Base-by-base conservation (phyloP, 345 rosid genomes). In the Kernera saxatilis region DNA sequence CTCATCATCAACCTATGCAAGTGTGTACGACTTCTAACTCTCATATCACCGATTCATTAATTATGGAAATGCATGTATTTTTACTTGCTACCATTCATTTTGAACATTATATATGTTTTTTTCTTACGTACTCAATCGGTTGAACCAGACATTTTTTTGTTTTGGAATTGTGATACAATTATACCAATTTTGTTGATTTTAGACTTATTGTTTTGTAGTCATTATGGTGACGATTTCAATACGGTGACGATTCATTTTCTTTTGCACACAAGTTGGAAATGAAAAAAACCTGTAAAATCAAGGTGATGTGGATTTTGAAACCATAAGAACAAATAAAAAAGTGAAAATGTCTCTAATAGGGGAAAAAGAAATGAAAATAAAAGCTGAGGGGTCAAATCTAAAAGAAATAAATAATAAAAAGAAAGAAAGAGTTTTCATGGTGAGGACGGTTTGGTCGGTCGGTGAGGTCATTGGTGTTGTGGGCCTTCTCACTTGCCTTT, bases 371-470 rank as follows among this genome's bases (percentile, higher is more conserved):
- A 54, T 60, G 62, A 35, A 19, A 63, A 55, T 33, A 53, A 75
- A 61, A 75, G 70, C 5, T 52, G 65, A 69, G 69, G 74, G 79
- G 74, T 69, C 79, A 75, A 75, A 44, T 61, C 70, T 0, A 61
- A 59, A 74, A 60, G 26, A 39, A 67, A 58, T 11, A 58, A 50
- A 55, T 2, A 55, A 21, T 21, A 56, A 22, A 14, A 21, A 14
- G 21, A n/a, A 23, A n/a, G 10, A 35, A 49, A 65, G 4, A 56
- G 55, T 54, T 37, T 74, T 22, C 33, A 32, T 13, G 73, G 1
- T 26, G 66, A 40, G 86, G 93, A 76, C 93, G 96, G 96, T 82
- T 82, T 80, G 96, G 96, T 78, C 93, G 96, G 97, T 83, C 87
- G 66, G 64, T 43, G 64, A n/a, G 69, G 70, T 75, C 65, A 75